Base-by-base conservation (phyloP, 2,329 filamentous ascomycete species). In the Ophiocordyceps camponoti-saundersi region DNA sequence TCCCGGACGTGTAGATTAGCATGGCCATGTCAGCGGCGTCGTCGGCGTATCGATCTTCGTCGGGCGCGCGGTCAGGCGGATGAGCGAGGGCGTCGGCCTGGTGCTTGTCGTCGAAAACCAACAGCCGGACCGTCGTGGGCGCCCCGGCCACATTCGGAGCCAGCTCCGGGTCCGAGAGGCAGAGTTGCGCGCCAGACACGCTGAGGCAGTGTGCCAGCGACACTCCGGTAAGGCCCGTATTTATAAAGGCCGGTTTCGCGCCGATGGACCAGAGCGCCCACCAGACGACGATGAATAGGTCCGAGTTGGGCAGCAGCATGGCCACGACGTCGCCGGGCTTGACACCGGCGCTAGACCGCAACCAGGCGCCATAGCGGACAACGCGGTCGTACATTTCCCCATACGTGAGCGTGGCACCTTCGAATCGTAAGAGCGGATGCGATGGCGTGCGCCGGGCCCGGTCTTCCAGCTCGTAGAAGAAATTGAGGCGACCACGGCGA, bases 1-100 rank as follows among this genome's bases (percentile, higher is more conserved):
- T 93, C 18, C 87, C 87, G 29, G 82, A 87, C 0, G 87, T 93
- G 61, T 85, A 93, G 53, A 95, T 89, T 51, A 94, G 72, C 42
- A 82, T 70, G 1, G 77, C 81, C 66, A 86, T 77, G 48, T 78
- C 73, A 8, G 71, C 63, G 7, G 66, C 56, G 18, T 66, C 62
- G 48, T 71, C 61, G 16, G 76, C 71, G 44, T 65, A 62, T 49
- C 80, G 71, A 43, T 69, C 62, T 43, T 69, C 61, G 60, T 86
- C 75, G 13, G 80, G 70, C 32, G 73, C 71, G 6, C 83, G 72
- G 21, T 70, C 57, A 1, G 76, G 68, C 1, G 72, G 63, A 15
- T 68, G 71, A 1, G 68, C 64, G 32, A 69, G 52, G 20, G 79
- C 72, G 45, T 79, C 67, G 1, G 67, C 61, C 53, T 82, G 72